phyloP scores from a whole-genome alignment of 352 stramenopile species.

The Labyrinthula sp. region DNA sequence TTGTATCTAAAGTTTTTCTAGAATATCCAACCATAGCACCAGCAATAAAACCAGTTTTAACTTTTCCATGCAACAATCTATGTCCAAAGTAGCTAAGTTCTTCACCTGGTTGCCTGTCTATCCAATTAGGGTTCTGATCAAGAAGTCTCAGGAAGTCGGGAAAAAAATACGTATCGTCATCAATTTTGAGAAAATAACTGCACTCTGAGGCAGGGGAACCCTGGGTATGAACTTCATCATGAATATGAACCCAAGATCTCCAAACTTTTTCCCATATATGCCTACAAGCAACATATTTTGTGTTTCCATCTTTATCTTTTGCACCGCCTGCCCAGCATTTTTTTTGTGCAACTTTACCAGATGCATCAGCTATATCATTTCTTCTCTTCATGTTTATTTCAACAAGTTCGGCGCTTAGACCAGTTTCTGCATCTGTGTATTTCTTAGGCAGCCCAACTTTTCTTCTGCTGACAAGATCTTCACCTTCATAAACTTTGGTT shows the following conservation, averaged over 20 bases:
- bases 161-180: slow-evolving; percentile 25
- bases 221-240: not conserved
- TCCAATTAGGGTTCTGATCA: slow-evolving; percentile 13
- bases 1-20: slow-evolving; percentile 1
- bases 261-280: slow-evolving; percentile 29
- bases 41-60: slow-evolving; percentile 9
- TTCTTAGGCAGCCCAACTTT: too few relatives aligned
- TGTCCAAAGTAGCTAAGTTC: slow-evolving; percentile 21
- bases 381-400: slow-evolving; percentile 14
- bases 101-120: too few relatives aligned
- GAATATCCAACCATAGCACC: slow-evolving; percentile 9
- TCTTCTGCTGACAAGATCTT: not conserved
- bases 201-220: too few relatives aligned
- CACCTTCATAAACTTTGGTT: not conserved
- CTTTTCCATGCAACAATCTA: not conserved
- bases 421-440: too few relatives aligned
- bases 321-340: too few relatives aligned
- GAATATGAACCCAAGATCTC: slow-evolving; percentile 13
- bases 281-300: slow-evolving; percentile 4
- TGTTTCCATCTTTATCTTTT: too few relatives aligned
- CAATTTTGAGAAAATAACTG: slow-evolving; percentile 27
- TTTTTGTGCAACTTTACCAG: too few relatives aligned
- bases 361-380: not conserved
- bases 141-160: slow-evolving; percentile 7
- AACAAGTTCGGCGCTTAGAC: slow-evolving; percentile 9